phyloP scores from a whole-genome alignment of 805 yeast species.

The Candida ovalis region DNA sequence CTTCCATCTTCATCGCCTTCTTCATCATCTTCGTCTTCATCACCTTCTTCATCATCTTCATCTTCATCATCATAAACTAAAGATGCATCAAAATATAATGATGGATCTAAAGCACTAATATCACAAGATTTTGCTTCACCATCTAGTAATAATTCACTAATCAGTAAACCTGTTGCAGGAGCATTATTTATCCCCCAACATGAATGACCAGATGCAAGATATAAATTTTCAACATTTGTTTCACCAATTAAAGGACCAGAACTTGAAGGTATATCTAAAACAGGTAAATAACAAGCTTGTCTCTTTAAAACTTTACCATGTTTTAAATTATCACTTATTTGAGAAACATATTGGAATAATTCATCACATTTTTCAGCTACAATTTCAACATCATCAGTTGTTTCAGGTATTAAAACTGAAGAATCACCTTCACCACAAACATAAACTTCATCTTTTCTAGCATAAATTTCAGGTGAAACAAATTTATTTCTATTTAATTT shows the following conservation, averaged over 20 bases:
- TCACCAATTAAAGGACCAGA: slow-evolving; percentile 94
- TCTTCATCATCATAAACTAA: slow-evolving; percentile 33
- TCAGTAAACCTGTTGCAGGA: slow-evolving; percentile 91
- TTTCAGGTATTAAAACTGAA: slow-evolving; percentile 84
- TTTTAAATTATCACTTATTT: slow-evolving; percentile 62
- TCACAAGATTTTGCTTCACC: slow-evolving; percentile 79
- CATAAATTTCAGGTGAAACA: slow-evolving; percentile 91
- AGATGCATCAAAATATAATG: slow-evolving; percentile 76
- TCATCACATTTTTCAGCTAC: slow-evolving; percentile 86
- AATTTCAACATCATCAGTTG: slow-evolving; percentile 90
- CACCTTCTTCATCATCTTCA: slow-evolving; percentile 27
- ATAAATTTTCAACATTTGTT: slow-evolving; percentile 77
- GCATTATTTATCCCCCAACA: slow-evolving; percentile 99
- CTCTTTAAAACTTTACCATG: slow-evolving; percentile 73
- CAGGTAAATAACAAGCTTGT: slow-evolving; percentile 96
- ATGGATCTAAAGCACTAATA: slow-evolving; percentile 79
- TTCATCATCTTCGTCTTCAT: slow-evolving; percentile 19
- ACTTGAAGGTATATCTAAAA: slow-evolving; percentile 85
- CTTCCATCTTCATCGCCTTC: slow-evolving; percentile 20
- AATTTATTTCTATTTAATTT: slow-evolving; percentile 62
- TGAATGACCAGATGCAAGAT: slow-evolving; percentile 87
- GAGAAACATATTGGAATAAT: slow-evolving; percentile 75
- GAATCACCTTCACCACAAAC: slow-evolving; percentile 98
- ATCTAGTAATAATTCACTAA: slow-evolving; percentile 83
- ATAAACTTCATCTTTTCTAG: slow-evolving; percentile 91